Evolutionary conservation across 371 early-diverging fungal species (phyloP), one percentile per base, ranked within the genome.

Genomic region (Rhizopus delemar): DNA sequence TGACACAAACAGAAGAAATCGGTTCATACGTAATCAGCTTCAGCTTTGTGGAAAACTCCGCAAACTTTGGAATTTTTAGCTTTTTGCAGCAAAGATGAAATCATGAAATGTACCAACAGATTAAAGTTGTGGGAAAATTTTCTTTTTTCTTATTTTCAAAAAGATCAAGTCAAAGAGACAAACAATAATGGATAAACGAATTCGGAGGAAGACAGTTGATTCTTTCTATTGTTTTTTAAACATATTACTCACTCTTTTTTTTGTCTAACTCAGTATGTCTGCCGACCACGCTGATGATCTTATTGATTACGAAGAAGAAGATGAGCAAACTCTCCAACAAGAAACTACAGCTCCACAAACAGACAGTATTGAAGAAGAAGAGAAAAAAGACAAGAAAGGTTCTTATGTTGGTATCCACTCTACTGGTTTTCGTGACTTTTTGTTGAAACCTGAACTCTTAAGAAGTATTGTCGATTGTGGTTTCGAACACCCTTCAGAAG

Each of bases 401-500:
- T 93, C 94, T 57, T 98, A 97, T 69, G 96, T 94, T 46, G 95
- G 97, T 81, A 89, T 96, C 60, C 97, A 97, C 80, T 91, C 96
- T n/a, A 96, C 98, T 22, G 95, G 97, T 70, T 99, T 99, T 90
- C 86, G 94, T 71, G 99, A 99, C 74, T 97, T 99, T 73, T 73
- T 98, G 63, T 82, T 99, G 68, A 95, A 94, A 85, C 96, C 96
- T 8, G 97, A 97, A 73, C 79, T 99, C 29, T 73, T 94, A 56
- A 88, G 96, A 59, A 92, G 96, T 59, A 97, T 97, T 66, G 92
- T 91, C 34, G 98, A 97, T 75, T 96, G 95, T 71, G 98, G 98
- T 81, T 98, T 97, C 73, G 98, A 98, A 81, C 98, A 98, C 83
- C 99, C 99, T 33, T 94, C 94, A 51, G 97, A 97, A 87, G 93